Conservation (phyloP, 2,329 filamentous ascomycete genomes). For the Arthrinium puccinioides region DNA sequence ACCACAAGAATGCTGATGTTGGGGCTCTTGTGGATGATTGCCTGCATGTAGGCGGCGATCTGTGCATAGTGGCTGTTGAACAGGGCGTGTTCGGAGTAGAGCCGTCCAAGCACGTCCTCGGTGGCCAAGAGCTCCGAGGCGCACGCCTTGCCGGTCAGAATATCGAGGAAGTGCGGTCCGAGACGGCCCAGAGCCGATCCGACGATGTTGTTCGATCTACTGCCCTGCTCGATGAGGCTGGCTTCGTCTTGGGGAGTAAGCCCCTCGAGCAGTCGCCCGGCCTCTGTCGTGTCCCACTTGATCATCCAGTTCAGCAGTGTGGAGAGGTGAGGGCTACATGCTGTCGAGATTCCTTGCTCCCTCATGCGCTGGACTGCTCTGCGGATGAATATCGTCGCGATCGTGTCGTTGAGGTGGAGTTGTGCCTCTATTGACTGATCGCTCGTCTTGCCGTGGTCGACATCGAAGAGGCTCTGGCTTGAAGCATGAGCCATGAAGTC, state of each 20-base stretch:
- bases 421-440: neutral
- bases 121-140: conserved; percentile 1
- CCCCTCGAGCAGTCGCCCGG: neutral
- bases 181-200: conserved; percentile 2
- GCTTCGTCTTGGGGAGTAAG: conserved; percentile 3
- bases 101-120: conserved; percentile 2
- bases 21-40: neutral
- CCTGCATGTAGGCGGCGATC: conserved; percentile 2
- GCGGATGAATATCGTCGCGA: conserved; percentile 7
- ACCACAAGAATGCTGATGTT: neutral
- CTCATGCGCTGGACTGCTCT: conserved; percentile 1
- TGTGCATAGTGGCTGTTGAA: conserved; percentile 1
- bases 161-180: conserved; percentile 3
- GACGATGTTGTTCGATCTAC: conserved; percentile 2
- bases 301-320: conserved; percentile 8
- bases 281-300: conserved; percentile 2
- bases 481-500: conserved; percentile 1
- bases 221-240: conserved; percentile 4
- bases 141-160: conserved; percentile 1
- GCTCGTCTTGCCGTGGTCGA: neutral
- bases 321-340: conserved; percentile 4
- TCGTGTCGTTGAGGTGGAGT: conserved; percentile 5
- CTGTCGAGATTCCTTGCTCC: neutral
- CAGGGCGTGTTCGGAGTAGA: conserved; percentile 2
- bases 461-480: conserved; percentile 1